Evolutionary conservation across 306 rosid species (phyloP).

Genomic region (Pterocarpus santalinus): DNA sequence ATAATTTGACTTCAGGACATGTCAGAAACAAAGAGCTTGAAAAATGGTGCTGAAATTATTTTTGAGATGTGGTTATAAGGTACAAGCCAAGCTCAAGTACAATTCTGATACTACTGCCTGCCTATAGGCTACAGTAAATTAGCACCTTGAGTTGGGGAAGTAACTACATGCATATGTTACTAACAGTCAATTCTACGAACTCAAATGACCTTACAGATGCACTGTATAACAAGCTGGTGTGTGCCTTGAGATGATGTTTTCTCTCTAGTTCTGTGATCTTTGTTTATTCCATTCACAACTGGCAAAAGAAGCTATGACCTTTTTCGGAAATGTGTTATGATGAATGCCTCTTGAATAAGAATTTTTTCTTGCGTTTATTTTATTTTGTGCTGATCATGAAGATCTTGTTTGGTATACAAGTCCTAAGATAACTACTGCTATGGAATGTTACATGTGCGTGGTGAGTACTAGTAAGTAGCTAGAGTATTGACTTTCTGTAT

Average conservation of each 20-base stretch:
- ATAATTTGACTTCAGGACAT: neutral
- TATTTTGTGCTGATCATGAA: neutral
- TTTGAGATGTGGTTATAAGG: slow-evolving; percentile 9
- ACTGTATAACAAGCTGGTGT: neutral
- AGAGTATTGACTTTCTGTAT: no score
- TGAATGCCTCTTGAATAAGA: neutral
- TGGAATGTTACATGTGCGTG: neutral
- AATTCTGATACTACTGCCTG: slow-evolving; percentile 8
- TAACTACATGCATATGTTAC: neutral
- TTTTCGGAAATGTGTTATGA: neutral
- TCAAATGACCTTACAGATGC: neutral
- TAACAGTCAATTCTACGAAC: neutral
- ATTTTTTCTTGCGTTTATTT: neutral
- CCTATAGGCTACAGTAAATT: neutral
- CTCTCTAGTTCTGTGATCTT: neutral
- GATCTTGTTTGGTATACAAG: neutral
- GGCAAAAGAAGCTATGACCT: neutral
- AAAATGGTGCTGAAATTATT: neutral
- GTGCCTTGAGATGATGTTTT: neutral
- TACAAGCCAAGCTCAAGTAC: slow-evolving; percentile 8
- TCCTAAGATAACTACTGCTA: neutral
- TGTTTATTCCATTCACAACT: neutral
- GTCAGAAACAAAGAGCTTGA: slow-evolving; percentile 13
- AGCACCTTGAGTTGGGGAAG: neutral
- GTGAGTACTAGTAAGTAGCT: neutral